Conservation (phyloP, 2,329 filamentous ascomycete species). For the Calonectria leucothoes region DNA sequence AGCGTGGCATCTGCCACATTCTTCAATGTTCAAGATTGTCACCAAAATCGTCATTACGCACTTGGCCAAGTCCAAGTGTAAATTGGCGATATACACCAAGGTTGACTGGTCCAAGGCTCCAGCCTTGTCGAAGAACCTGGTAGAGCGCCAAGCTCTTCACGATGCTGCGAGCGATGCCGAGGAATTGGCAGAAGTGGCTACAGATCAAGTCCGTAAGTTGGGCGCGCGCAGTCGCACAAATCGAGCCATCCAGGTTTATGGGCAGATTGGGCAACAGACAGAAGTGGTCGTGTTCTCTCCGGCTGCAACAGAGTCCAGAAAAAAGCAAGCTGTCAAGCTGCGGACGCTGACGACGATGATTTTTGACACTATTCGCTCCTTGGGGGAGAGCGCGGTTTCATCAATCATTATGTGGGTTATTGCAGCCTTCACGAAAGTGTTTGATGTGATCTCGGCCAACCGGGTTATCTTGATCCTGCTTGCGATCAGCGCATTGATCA, state of each 20-base stretch:
- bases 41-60: conserved; percentile 96
- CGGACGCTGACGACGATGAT: conserved; percentile 76
- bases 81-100: conserved; percentile 87
- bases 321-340: conserved; percentile 70
- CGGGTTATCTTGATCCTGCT: conserved; percentile 79
- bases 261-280: conserved; percentile 76
- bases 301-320: conserved; percentile 57
- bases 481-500: conserved; percentile 75
- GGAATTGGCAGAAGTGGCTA: conserved; percentile 79
- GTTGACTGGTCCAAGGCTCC: conserved; percentile 86
- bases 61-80: conserved; percentile 90
- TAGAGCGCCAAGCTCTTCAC: conserved; percentile 79
- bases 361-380: conserved; percentile 77
- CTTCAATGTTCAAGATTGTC: conserved; percentile 81
- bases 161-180: conserved; percentile 80
- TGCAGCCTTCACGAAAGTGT: conserved; percentile 72
- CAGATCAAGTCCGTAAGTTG: conserved; percentile 81
- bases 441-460: conserved; percentile 78
- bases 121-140: conserved; percentile 68
- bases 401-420: conserved; percentile 83
- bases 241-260: conserved; percentile 83
- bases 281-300: conserved; percentile 72
- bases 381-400: conserved; percentile 79
- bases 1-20: conserved; percentile 87
- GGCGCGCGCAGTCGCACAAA: conserved; percentile 80